Base-by-base conservation (phyloP, 345 rosid genomes). In the Limnanthes douglasii region DNA sequence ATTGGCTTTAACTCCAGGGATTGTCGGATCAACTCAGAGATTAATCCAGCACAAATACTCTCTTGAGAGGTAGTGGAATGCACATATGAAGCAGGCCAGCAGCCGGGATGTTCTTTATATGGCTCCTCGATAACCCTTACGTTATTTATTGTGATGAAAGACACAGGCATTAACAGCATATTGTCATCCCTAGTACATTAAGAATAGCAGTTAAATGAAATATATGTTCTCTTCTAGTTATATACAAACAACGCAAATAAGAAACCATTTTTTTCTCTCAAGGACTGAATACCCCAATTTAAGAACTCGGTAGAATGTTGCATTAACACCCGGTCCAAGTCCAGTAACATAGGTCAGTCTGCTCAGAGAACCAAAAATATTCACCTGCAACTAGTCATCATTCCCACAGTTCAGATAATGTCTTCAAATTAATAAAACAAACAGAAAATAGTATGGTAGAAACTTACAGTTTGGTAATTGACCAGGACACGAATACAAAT, bases 251-350 rank as follows among this genome's bases (percentile, higher is more conserved):
- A 41, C 10, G 15, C 11, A 42, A 36, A 26, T 41, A 40, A 30
- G 28, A 19, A 48, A 48, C 1, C 0, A 13, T 25, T 30, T 27
- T 24, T 28, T 26, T 7, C 44, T 38, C 39, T 38, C 24, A 16
- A 30, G 18, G 27, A 44, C 18, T 11, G 41, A 41, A 48, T 65
- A 86, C 97, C 82, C 41, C 8, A 47, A 43, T 41, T 57, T 50
- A 39, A 78, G 82, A 55, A 86, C 41, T 32, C 88, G 68, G 45
- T 73, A 62, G 59, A 86, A 86, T 8, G 85, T 73, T 31, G 88
- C 93, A 48, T 58, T 61, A 12, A 37, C 64, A 41, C 82, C 78
- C 31, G 75, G 65, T 21, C 83, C 78, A 39, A 86, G 73, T 50
- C 88, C 95, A 52, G 57, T 61, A 48, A 77, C 82, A 57, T 53